Conservation (phyloP, 2,329 filamentous ascomycete genomes). For the Penicillium glabrum region DNA sequence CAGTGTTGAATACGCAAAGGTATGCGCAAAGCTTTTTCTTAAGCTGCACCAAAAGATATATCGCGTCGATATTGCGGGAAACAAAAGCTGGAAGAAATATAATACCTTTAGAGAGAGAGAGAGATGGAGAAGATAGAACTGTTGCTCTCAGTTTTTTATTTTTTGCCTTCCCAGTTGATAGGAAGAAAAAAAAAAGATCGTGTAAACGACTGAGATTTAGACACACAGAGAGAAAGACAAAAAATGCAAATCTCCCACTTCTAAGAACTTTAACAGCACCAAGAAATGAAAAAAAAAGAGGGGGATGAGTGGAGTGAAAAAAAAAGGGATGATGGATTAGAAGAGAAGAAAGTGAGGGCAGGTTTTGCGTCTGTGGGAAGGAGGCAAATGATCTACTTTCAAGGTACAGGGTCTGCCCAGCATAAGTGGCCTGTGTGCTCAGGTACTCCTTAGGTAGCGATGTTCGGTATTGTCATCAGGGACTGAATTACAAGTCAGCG, state of each 20-base stretch:
- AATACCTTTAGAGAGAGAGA: neutral
- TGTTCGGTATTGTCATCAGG: neutral
- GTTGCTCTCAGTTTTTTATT: slow-evolving; percentile 10
- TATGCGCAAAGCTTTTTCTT: slow-evolving; percentile 14
- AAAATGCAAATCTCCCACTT: slow-evolving; percentile 31
- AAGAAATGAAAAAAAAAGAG: slow-evolving; percentile 29
- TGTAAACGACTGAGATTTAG: slow-evolving; percentile 19
- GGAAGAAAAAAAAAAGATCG: slow-evolving; percentile 23
- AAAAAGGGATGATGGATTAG: slow-evolving; percentile 19
- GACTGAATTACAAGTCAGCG: neutral
- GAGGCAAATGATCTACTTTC: slow-evolving; percentile 28
- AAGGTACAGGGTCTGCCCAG: slow-evolving; percentile 6
- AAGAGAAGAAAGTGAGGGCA: slow-evolving; percentile 18
- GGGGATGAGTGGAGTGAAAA: slow-evolving; percentile 24
- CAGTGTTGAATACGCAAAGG: neutral
- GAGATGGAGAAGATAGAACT: slow-evolving; percentile 11
- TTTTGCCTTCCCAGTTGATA: slow-evolving; percentile 23
- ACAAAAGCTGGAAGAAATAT: neutral
- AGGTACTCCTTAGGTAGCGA: neutral
- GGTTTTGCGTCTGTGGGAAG: slow-evolving; percentile 24
- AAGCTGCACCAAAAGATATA: neutral
- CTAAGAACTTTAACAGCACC: slow-evolving; percentile 33
- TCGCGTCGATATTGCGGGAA: neutral
- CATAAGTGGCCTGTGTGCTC: slow-evolving; percentile 6
- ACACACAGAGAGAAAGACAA: slow-evolving; percentile 16